A percentile compares a stretch with the other conserved stretches of the same genome.
These are phyloP conservation scores for Arachis hypogaea DNA, from an alignment of 306 rosid species.

Conservation along the genomic window DNA sequence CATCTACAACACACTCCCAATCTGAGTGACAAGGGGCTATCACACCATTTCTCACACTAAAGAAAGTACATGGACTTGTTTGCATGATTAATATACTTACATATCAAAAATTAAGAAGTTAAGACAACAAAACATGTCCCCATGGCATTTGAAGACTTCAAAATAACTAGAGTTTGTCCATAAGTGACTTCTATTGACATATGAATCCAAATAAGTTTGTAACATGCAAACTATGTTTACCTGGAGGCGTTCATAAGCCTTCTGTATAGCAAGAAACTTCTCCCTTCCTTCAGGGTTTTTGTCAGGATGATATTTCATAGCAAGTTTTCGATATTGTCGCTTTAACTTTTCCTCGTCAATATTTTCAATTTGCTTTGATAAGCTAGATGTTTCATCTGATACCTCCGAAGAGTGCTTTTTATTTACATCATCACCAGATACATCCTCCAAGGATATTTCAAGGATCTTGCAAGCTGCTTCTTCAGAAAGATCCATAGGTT, in stretches of 20 bases:
- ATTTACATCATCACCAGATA: conserved; percentile 62
- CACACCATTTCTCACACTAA: conserved; percentile 17
- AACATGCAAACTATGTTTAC: conserved; percentile 47
- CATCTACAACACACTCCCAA: conserved; percentile 6
- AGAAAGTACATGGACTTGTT: conserved; percentile 21
- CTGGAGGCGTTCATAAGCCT: conserved; percentile 99
- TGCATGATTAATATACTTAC: conserved; percentile 12
- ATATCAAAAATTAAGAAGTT: conserved; percentile 8
- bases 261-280: conserved; percentile 93
- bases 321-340: conserved; percentile 98
- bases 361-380: conserved; percentile 91
- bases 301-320: conserved; percentile 99
- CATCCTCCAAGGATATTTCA: conserved; percentile 90
- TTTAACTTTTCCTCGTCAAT: conserved; percentile 96
- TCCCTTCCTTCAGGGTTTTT: conserved; percentile 99
- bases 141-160: conserved; percentile 3
- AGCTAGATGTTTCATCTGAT: conserved; percentile 65
- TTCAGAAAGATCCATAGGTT: conserved; percentile 99
- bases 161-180: background rate
- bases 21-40: conserved; percentile 5
- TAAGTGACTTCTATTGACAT: background rate
- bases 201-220: conserved; percentile 24
- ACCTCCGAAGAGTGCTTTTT: conserved; percentile 52
- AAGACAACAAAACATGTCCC: background rate
- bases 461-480: conserved; percentile 98